Percentiles rank a stretch among this genome's conserved stretches.
Evolutionary conservation across 1,284 basidiomycete species (phyloP).

Genomic region (Cutaneotrichosporon mucoides): DNA sequence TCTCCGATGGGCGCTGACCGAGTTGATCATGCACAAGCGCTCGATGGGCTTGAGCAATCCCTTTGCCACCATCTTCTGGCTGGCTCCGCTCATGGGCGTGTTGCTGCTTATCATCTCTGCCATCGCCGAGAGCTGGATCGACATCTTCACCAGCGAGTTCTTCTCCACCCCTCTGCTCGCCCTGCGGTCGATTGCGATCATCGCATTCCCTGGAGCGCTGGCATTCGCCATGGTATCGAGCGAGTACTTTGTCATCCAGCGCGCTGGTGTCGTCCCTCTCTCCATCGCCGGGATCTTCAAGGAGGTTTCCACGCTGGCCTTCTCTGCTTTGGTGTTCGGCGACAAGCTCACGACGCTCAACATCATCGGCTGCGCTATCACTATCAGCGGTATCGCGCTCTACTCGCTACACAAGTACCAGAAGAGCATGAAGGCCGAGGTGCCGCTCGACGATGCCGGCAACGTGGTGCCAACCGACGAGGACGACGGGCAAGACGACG

Average conservation of each 20-base stretch:
- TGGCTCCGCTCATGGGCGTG: slow-evolving; percentile 81
- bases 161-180: slow-evolving; percentile 57
- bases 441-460: slow-evolving; percentile 66
- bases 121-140: slow-evolving; percentile 71
- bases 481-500: slow-evolving; percentile 16
- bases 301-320: slow-evolving; percentile 90
- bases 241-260: slow-evolving; percentile 94
- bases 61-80: slow-evolving; percentile 89
- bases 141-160: slow-evolving; percentile 63
- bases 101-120: slow-evolving; percentile 67
- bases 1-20: slow-evolving; percentile 90
- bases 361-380: slow-evolving; percentile 81
- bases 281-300: slow-evolving; percentile 98
- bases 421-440: slow-evolving; percentile 66
- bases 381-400: slow-evolving; percentile 73
- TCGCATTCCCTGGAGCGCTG: slow-evolving; percentile 70
- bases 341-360: slow-evolving; percentile 90
- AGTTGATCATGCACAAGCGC: slow-evolving; percentile 72
- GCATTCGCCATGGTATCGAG: slow-evolving; percentile 95
- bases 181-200: slow-evolving; percentile 59
- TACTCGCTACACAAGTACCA: slow-evolving; percentile 88
- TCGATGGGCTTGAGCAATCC: slow-evolving; percentile 89
- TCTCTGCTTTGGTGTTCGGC: slow-evolving; percentile 87
- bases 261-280: slow-evolving; percentile 92
- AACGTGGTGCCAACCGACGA: slow-evolving; percentile 56